Evolutionary conservation across 805 yeast genomes (phyloP).

Genomic region (Kodamaea laetipori): DNA sequence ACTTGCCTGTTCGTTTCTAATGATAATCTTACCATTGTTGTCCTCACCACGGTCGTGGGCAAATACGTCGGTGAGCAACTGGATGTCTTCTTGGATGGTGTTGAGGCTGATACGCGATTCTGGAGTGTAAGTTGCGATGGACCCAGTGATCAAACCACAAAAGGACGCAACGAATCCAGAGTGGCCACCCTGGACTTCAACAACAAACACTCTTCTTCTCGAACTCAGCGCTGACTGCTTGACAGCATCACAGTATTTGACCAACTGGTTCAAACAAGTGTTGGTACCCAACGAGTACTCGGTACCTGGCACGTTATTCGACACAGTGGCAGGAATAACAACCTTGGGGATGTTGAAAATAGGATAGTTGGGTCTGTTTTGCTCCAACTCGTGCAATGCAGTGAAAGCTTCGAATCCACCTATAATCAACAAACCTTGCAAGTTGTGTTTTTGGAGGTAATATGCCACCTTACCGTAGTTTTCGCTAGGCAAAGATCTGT

Average conservation of each 20-base stretch:
- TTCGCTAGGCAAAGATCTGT: conserved; percentile 66
- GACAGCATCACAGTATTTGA: conserved; percentile 75
- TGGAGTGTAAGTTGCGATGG: conserved; percentile 75
- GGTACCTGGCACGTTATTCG: conserved; percentile 81
- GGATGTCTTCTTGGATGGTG: conserved; percentile 66
- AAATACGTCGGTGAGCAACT: conserved; percentile 58
- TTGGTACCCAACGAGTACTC: conserved; percentile 78
- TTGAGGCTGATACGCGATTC: conserved; percentile 65
- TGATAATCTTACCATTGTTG: conserved; percentile 67
- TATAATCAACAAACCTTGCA: conserved; percentile 71
- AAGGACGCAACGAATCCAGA: conserved; percentile 76
- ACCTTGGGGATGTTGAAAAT: conserved; percentile 78
- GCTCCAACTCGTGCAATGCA: conserved; percentile 67
- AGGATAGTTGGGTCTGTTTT: conserved; percentile 62
- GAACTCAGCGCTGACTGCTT: conserved; percentile 79
- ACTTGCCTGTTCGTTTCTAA: conserved; percentile 68
- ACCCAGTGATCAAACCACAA: conserved; percentile 70
- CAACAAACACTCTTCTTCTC: conserved; percentile 75
- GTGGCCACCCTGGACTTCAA: conserved; percentile 85
- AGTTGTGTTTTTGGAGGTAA: conserved; percentile 64
- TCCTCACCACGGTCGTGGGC: conserved; percentile 63
- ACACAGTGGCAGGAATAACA: conserved; percentile 75
- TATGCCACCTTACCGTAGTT: conserved; percentile 73
- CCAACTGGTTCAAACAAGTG: conserved; percentile 70
- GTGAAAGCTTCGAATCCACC: conserved; percentile 84